phyloP scores from a whole-genome alignment of 352 stramenopile genomes.

The Pythium oligandrum region DNA sequence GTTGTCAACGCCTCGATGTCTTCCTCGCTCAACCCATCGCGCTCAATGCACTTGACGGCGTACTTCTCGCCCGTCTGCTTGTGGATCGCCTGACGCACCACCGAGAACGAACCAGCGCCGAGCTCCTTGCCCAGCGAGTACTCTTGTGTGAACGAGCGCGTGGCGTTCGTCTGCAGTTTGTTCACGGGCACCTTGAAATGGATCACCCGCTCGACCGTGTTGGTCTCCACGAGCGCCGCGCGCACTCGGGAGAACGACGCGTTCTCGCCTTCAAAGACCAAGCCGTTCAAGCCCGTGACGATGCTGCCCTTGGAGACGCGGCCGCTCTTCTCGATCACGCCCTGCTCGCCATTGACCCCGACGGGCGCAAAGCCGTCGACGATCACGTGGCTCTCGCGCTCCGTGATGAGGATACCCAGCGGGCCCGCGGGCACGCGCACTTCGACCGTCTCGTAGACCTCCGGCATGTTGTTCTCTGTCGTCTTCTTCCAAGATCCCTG shows the following conservation, averaged over 20 bases:
- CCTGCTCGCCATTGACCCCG: conserved; percentile 27
- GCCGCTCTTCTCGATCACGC: conserved; percentile 26
- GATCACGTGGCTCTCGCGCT: conserved; percentile 40
- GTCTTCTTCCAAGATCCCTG: conserved; percentile 16
- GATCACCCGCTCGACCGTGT: conserved; percentile 43
- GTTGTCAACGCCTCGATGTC: conserved; percentile 69
- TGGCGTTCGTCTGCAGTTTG: conserved; percentile 31
- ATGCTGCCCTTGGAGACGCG: conserved; percentile 30
- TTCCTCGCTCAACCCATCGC: conserved; percentile 47
- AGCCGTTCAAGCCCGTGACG: conserved; percentile 64
- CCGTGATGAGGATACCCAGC: conserved; percentile 75
- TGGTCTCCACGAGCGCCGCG: conserved; percentile 68
- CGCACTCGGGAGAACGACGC: conserved; percentile 67
- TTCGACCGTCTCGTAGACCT: conserved; percentile 38
- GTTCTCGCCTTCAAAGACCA: conserved; percentile 48
- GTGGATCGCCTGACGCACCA: conserved; percentile 42
- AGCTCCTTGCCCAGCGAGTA: conserved; percentile 52
- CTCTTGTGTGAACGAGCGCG: conserved; percentile 47
- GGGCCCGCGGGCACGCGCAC: conserved; percentile 61
- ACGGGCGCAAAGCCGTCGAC: conserved; percentile 76
- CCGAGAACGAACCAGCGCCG: conserved; percentile 49
- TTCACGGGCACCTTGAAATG: conserved; percentile 56
- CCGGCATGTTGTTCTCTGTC: conserved; percentile 7
- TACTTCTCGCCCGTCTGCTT: conserved; percentile 36
- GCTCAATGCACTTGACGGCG: conserved; percentile 86